Base-by-base conservation (phyloP, 2,329 filamentous ascomycete genomes). In the Verticillium longisporum region DNA sequence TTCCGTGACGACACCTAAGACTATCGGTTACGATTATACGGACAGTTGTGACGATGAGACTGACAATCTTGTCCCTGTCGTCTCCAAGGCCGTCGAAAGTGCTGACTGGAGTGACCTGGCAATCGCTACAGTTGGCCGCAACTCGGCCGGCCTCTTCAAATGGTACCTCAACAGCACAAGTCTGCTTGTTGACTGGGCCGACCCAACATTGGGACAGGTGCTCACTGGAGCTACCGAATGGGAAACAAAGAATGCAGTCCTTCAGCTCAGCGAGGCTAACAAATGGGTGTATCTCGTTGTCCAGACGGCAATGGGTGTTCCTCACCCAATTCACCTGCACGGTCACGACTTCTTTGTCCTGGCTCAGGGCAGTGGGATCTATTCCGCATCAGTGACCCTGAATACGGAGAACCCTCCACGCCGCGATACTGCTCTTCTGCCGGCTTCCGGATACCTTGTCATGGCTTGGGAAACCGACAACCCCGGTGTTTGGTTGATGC, bases 401-500 rank as follows among this genome's bases (percentile, higher is more conserved):
- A 61, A 65, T 21, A 61, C 59, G 3, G 18, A 21, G 56, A 85
- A 84, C 68, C 81, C 83, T 1, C 75, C 79, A 32, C 78, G 83
- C 9, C 75, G 83, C 34, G 82, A 85, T 64, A 78, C 80, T 1
- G 80, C 81, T 10, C 74, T 80, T 62, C 72, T 85, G 3, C 76
- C 75, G 0, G 67, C 68, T 1, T 64, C 66, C 5, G 80, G 81
- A 0, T 78, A 78, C 67, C 59, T 83, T 3, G 77, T 81, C 18
- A 71, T 84, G 59, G 80, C 78, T 2, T 80, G 82, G 63, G 70
- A 79, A 66, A 75, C 76, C 0, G 73, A 78, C 60, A 84, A 83
- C 68, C 78, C 81, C 1, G 80, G 81, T 0, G 70, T 72, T 0
- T 82, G 80, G 80, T 68, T 80, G 1, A 75, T 82, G 65, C 80